Base-by-base conservation (phyloP, 2,329 filamentous ascomycete genomes). In the Diplodia sapinea region DNA sequence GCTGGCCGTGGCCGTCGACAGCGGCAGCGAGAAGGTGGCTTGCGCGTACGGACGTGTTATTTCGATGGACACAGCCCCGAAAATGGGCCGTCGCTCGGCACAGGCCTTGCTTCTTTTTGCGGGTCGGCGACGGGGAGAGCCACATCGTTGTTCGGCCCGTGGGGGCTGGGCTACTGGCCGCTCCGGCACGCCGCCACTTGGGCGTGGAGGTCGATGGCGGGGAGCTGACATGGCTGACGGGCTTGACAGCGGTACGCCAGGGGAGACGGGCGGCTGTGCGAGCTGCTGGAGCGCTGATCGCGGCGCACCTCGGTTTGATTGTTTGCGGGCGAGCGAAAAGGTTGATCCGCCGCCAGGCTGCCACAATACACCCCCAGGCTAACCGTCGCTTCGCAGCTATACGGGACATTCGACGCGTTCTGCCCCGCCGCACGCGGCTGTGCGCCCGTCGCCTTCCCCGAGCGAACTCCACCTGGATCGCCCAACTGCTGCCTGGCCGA, bases 1-100 rank as follows among this genome's bases (percentile, higher is more conserved):
- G 36, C 36, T 9, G 31, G 31, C 50, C 9, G 36, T 5, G 54
- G 15, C 15, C 2, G 13, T 13, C 29, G 2, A 17, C 36, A 29
- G 23, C 9, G 11, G 4, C 12, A 15, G 12, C 23, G 15, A 13
- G 23, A n/a, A n/a, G 11, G 52, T 55, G 36, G 55, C 36, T 29
- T 59, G 55, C 38, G 36, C 55, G 36, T 40, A 40, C 15, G 54
- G 54, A 4, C 8, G 3, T 38, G 31, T 38, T 36, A 33, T 33
- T 62, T 50, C 23, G 57, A 50, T 50, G 56, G n/a, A 40, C 26
- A 49, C 40, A 50, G 57, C 57, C 57, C 57, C 57, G 57, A 62
- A 62, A 62, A 49, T 50, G 43, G 54, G 36, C 36, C 57, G 57
- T n/a, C 6, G 40, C 4, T 23, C n/a, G 43, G 57, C 20, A 20